Conservation (phyloP, 148 eudicot genomes). For the Simmondsia chinensis region DNA sequence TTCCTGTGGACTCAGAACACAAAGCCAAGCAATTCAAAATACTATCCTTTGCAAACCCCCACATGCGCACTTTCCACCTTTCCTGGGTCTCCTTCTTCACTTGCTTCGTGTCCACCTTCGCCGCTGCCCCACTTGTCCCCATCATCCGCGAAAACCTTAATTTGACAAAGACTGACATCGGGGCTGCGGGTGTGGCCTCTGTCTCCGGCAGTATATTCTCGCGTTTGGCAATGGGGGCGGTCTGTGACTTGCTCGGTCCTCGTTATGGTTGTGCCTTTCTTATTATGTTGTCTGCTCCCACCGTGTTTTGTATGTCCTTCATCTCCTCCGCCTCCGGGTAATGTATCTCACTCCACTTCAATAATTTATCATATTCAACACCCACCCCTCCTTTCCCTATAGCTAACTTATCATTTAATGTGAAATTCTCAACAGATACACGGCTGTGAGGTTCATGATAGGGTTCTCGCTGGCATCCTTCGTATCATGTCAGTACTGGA, state of each 20-base stretch:
- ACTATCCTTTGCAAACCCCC: constrained; percentile 28
- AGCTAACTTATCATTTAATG: too few species aligned
- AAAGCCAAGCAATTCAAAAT: constrained; percentile 23
- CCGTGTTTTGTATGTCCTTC: constrained; percentile 24
- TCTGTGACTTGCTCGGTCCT: constrained; percentile 36
- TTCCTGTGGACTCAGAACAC: constrained; percentile 37
- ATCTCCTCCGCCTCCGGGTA: constrained; percentile 16
- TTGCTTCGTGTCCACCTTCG: constrained; percentile 30
- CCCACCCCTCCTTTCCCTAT: too few species aligned
- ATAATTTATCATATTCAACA: too few species aligned
- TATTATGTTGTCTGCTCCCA: constrained; percentile 29
- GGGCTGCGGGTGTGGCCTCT: constrained; percentile 32
- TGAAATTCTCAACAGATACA: too few species aligned
- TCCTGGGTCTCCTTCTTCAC: constrained; percentile 31
- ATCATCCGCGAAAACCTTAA: constrained; percentile 40
- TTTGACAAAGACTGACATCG: constrained; percentile 22
- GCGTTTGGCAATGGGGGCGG: constrained; percentile 31
- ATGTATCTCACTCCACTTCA: too few species aligned
- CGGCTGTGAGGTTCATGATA: constrained; percentile 29
- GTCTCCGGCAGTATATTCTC: constrained; percentile 37
- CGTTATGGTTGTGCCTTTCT: constrained; percentile 24
- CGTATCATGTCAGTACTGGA: constrained; percentile 42
- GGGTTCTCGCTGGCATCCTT: constrained; percentile 36
- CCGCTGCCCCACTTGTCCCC: constrained; percentile 36
- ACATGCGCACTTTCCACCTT: constrained; percentile 38